These are phyloP conservation scores for Hypoxylon fuscum DNA, from an alignment of 495 filamentous ascomycete species.

Conservation along the genomic window DNA sequence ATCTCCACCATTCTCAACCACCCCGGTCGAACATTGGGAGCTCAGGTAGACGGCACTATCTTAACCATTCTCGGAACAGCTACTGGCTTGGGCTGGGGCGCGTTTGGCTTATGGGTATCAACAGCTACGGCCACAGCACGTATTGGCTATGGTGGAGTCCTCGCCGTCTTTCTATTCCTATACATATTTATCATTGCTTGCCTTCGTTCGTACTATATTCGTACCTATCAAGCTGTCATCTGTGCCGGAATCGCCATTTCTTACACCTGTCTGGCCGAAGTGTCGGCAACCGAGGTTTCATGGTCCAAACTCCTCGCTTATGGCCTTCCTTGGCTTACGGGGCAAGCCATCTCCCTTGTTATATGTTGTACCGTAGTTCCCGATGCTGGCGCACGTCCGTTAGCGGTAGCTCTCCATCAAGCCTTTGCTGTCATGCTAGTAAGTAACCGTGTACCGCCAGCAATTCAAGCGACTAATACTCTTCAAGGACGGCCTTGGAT, in stretches of 20 bases:
- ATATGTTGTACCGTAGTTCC: slow-evolving; percentile 58
- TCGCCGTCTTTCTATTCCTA: slow-evolving; percentile 61
- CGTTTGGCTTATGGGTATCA: slow-evolving; percentile 62
- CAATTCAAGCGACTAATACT: slow-evolving; percentile 15
- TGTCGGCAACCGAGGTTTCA: slow-evolving; percentile 48
- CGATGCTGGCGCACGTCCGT: slow-evolving; percentile 61
- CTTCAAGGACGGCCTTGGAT: slow-evolving; percentile 51
- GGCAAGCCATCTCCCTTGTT: slow-evolving; percentile 59
- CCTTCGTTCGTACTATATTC: slow-evolving; percentile 61
- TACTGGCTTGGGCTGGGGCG: slow-evolving; percentile 65
- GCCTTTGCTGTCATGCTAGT: slow-evolving; percentile 53
- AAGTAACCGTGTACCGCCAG: not conserved
- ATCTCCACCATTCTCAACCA: slow-evolving; percentile 63
- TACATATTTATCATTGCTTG: slow-evolving; percentile 61
- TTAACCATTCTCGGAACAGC: slow-evolving; percentile 62
- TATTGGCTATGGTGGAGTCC: slow-evolving; percentile 61
- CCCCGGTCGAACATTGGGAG: slow-evolving; percentile 61
- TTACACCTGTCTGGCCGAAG: slow-evolving; percentile 61
- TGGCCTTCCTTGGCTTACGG: slow-evolving; percentile 65
- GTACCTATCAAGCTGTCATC: slow-evolving; percentile 63
- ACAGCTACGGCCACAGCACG: slow-evolving; percentile 53
- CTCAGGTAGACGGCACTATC: slow-evolving; percentile 63
- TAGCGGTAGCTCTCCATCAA: slow-evolving; percentile 57
- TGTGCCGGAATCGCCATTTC: slow-evolving; percentile 64
- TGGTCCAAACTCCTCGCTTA: slow-evolving; percentile 61